Evolutionary conservation across 2,329 filamentous ascomycete genomes (phyloP).

Genomic region (Lachnellula occidentalis): DNA sequence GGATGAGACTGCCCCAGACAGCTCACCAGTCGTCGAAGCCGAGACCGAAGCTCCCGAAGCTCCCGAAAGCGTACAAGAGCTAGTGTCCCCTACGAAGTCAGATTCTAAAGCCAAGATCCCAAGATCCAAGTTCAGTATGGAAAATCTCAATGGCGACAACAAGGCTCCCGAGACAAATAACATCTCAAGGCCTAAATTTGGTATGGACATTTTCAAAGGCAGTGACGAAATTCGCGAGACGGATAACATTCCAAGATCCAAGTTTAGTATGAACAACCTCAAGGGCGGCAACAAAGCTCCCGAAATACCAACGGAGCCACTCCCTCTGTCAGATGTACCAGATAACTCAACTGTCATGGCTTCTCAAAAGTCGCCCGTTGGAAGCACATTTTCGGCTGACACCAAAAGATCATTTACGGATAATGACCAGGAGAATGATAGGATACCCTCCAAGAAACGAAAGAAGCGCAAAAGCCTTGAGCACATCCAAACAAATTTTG

Average conservation of each 20-base stretch:
- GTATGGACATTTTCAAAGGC: background rate
- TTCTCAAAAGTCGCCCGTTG: constrained; percentile 29
- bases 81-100: background rate
- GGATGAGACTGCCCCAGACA: too few relatives aligned
- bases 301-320: constrained; percentile 7
- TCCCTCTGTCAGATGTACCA: constrained; percentile 1
- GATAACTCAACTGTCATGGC: background rate
- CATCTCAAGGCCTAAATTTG: too few relatives aligned
- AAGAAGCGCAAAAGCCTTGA: constrained; percentile 34
- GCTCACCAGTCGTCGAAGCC: background rate
- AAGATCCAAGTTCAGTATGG: background rate
- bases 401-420: constrained; percentile 20
- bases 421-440: constrained; percentile 18
- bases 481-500: constrained; percentile 50
- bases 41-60: background rate
- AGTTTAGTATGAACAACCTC: constrained; percentile 25
- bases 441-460: constrained; percentile 13
- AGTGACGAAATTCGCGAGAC: constrained; percentile 7
- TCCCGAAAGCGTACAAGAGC: background rate
- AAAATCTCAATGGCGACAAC: background rate
- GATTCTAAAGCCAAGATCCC: background rate
- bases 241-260: constrained; percentile 25
- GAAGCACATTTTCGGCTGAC: constrained; percentile 30
- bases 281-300: constrained; percentile 6
- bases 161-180: too few relatives aligned